Base-by-base conservation (phyloP, 495 filamentous ascomycete genomes). In the Aspergillus hancockii region DNA sequence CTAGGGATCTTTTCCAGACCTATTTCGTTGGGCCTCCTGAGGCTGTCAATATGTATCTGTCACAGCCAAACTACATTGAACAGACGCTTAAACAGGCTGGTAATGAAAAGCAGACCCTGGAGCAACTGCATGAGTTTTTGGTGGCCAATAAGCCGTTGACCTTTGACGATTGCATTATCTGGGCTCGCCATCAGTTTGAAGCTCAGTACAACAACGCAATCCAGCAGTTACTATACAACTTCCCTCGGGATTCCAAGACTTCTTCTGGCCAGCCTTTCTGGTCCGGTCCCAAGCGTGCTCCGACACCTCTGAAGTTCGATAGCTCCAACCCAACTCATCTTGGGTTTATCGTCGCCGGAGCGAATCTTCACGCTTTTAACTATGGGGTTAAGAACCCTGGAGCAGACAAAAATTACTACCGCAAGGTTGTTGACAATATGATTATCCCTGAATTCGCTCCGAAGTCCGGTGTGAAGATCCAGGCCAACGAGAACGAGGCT, bases 261-360 rank as follows among this genome's bases (percentile, higher is more conserved):
- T 92, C 91, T 32, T 88, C 84, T 21, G 94, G 95, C 40, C 88
- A 93, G 56, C 90, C 85, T 1, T 99, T 99, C 81, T 99, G 95
- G 95, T 97, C 93, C 55, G 95, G 95, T 43, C 95, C 95, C 19
- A 99, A 99, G 84, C 91, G 95, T 67, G 95, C 95, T 8, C 95
- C 95, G 10, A 89, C 93, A 57, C 88, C 94, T 63, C 75, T 97
- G 62, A 91, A 89, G 67, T 99, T 99, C 61, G 90, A 95, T 66
- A 77, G 86, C 55, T 75, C 84, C 18, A 96, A 96, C 67, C 79
- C 86, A 16, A 92, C 91, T 19, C 94, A 99, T 71, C 83, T 92
- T 60, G 82, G 81, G 25, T 99, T 97, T 69, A 77, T 98, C 52
- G 83, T 93, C 59, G 90, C 94, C 34, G 94, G 85, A 5, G 91